Evolutionary conservation across 2,329 filamentous ascomycete genomes (phyloP).

Genomic region (Lachnellula subtilissima): DNA sequence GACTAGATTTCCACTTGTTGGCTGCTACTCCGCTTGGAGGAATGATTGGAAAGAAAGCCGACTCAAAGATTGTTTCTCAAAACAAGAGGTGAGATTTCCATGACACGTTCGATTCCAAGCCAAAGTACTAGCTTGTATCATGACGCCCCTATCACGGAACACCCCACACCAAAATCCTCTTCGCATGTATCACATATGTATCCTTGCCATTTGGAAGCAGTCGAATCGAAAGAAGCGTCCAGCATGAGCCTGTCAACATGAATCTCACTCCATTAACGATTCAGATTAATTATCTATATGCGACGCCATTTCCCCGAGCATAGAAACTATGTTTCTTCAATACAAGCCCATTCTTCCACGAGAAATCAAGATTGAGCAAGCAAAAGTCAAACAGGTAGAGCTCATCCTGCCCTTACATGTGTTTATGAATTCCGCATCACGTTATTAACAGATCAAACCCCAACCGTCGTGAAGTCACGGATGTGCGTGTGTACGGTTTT

Average conservation of each 20-base stretch:
- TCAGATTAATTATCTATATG: constrained; percentile 5
- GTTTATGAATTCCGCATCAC: constrained; percentile 5
- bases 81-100: no score
- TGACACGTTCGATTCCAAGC: no score
- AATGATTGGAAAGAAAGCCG: no score
- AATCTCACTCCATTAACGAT: background rate
- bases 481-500: constrained; percentile 8
- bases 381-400: background rate
- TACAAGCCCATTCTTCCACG: constrained; percentile 3
- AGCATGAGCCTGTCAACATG: background rate
- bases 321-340: background rate
- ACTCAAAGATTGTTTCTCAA: no score
- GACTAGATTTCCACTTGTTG: no score
- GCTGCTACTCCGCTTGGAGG: no score
- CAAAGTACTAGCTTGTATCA: no score
- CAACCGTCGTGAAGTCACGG: background rate
- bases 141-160: no score
- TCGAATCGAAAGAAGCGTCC: background rate
- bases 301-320: background rate
- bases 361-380: constrained; percentile 2
- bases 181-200: background rate
- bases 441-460: constrained; percentile 9
- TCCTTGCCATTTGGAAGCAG: background rate
- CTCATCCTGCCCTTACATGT: constrained; percentile 13
- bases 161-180: no score